Evolutionary conservation across 2,329 filamentous ascomycete genomes (phyloP).

Genomic region (Fusarium subglutinans): DNA sequence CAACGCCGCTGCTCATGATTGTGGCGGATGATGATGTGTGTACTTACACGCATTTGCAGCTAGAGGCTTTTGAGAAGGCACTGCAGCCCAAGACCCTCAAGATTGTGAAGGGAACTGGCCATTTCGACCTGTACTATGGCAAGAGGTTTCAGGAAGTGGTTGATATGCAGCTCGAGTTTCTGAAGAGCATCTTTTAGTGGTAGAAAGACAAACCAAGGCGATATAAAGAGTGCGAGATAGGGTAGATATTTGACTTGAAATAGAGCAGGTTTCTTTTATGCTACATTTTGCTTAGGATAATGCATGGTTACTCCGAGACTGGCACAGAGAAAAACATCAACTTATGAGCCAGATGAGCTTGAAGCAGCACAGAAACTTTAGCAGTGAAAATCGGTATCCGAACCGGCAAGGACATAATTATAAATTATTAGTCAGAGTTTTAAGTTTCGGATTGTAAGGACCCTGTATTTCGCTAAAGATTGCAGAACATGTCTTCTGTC

Average conservation of each 20-base stretch:
- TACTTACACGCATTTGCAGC: neutral
- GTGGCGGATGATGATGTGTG: neutral
- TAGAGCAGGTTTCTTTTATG: neutral
- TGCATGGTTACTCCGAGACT: too few relatives aligned
- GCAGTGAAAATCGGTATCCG: neutral
- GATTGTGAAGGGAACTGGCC: neutral
- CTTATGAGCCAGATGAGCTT: neutral
- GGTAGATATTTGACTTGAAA: neutral
- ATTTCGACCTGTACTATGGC: neutral
- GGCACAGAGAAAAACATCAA: neutral
- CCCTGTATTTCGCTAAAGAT: neutral
- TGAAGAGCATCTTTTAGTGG: neutral
- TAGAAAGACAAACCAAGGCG: neutral
- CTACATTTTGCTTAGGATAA: rapidly evolving
- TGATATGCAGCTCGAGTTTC: neutral
- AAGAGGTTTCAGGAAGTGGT: neutral
- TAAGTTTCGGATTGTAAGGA: neutral
- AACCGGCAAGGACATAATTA: neutral
- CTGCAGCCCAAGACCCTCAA: neutral
- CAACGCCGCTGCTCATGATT: neutral
- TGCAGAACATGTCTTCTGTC: neutral
- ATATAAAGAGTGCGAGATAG: neutral
- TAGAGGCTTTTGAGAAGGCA: neutral
- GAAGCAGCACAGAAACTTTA: neutral
- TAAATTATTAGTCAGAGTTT: neutral